Evolutionary conservation across 1,139 yeast species (phyloP).

Genomic region (Sugiyamaella grinbergsii): DNA sequence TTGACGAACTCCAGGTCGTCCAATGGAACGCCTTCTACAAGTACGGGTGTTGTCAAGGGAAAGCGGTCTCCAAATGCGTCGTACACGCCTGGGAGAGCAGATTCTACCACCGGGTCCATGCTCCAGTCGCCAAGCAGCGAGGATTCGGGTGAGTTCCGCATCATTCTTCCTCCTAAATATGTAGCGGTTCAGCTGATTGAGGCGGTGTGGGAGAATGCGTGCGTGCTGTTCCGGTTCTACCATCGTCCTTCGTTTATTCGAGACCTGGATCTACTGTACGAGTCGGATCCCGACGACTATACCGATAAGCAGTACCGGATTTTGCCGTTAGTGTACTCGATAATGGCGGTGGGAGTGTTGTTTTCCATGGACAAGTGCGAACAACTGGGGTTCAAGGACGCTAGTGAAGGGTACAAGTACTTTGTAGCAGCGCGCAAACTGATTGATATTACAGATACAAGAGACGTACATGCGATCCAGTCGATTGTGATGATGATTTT

Average conservation of each 20-base stretch:
- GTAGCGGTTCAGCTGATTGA: conserved; percentile 70
- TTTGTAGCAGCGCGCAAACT: conserved; percentile 80
- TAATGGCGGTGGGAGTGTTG: conserved; percentile 72
- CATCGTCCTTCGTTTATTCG: conserved; percentile 77
- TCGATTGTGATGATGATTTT: conserved; percentile 67
- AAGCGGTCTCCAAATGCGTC: conserved; percentile 17
- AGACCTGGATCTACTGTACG: conserved; percentile 58
- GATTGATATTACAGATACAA: conserved; percentile 66
- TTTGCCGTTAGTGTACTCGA: conserved; percentile 74
- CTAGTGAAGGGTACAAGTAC: conserved; percentile 73
- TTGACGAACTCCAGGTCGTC: conserved; percentile 7
- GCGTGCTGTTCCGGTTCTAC: conserved; percentile 80
- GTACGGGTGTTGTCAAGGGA: neutral
- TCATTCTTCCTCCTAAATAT: conserved; percentile 74
- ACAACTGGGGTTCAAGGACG: conserved; percentile 46
- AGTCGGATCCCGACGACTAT: conserved; percentile 67
- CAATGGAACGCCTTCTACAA: neutral
- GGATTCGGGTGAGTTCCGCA: conserved; percentile 45
- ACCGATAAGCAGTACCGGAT: conserved; percentile 75
- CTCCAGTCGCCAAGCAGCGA: conserved; percentile 20
- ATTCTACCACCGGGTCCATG: conserved; percentile 15
- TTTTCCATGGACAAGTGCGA: conserved; percentile 52
- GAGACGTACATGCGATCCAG: conserved; percentile 68
- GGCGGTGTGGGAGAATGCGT: conserved; percentile 83
- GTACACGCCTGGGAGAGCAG: conserved; percentile 14